Conservation (phyloP, 495 filamentous ascomycete species). For the Daldinia grandis region DNA sequence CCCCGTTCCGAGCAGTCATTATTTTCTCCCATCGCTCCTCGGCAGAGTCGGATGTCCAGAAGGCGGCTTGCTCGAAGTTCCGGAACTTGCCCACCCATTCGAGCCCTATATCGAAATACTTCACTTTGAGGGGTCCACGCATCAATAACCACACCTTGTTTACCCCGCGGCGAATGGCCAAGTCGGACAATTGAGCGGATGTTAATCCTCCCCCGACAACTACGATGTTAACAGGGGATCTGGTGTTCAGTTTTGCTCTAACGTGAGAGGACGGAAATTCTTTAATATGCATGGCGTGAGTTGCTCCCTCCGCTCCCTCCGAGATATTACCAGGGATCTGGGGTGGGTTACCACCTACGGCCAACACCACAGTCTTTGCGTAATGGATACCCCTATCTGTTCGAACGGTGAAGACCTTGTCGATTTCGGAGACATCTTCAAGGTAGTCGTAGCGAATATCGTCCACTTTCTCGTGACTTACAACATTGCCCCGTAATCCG, state of each 20-base stretch:
- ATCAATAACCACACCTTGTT: conserved; percentile 65
- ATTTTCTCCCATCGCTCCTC: conserved; percentile 68
- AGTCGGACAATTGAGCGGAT: conserved; percentile 66
- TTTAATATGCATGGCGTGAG: conserved; percentile 65
- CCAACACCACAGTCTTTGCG: conserved; percentile 63
- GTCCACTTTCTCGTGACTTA: conserved; percentile 58
- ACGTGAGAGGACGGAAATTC: conserved; percentile 57
- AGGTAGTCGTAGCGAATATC: conserved; percentile 60
- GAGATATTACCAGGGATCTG: conserved; percentile 54
- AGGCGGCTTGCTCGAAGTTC: conserved; percentile 68
- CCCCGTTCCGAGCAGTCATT: conserved; percentile 64
- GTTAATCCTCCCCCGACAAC: conserved; percentile 70
- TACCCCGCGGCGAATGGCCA: conserved; percentile 62
- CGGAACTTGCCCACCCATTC: conserved; percentile 73
- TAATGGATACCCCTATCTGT: conserved; percentile 57
- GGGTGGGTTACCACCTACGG: conserved; percentile 64
- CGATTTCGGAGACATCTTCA: conserved; percentile 37
- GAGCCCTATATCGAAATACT: conserved; percentile 70
- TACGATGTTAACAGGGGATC: conserved; percentile 60
- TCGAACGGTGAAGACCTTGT: conserved; percentile 62
- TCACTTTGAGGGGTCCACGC: conserved; percentile 66
- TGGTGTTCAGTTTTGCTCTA: conserved; percentile 55
- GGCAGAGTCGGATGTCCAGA: conserved; percentile 68
- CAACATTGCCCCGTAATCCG: conserved; percentile 52
- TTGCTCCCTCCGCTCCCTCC: conserved; percentile 56